These are phyloP conservation scores for Tanacetum coccineum DNA, from an alignment of 129 eudicot species.

Conservation along the genomic window DNA sequence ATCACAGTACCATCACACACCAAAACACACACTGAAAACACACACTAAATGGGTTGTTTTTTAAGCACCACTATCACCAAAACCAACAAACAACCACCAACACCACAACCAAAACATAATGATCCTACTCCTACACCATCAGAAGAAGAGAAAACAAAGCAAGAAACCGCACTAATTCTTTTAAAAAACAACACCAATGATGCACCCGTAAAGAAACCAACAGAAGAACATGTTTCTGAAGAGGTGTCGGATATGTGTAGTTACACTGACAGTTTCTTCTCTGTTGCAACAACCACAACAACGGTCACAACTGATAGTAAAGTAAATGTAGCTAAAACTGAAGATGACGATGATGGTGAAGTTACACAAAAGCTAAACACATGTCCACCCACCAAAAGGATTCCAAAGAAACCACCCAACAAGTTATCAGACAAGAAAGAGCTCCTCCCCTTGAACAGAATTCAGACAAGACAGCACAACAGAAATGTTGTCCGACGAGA, in stretches of 20 bases:
- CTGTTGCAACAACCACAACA: conserved; percentile 20
- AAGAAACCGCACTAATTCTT: neutral
- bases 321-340: conserved; percentile 14
- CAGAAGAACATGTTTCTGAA: conserved; percentile 20
- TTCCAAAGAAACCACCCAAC: conserved; percentile 1
- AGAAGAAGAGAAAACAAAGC: neutral
- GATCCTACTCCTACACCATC: conserved; percentile 6
- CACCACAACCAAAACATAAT: conserved; percentile 7
- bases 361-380: conserved; percentile 27
- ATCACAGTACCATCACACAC: neutral
- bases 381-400: conserved; percentile 8
- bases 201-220: neutral
- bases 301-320: conserved; percentile 10
- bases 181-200: neutral
- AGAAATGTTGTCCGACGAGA: conserved; percentile 23
- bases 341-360: conserved; percentile 31
- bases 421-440: conserved; percentile 21
- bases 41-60: conserved; percentile 54
- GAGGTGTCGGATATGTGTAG: conserved; percentile 42
- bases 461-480: conserved; percentile 17
- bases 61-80: conserved; percentile 28
- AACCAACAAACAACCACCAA: neutral
- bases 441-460: conserved; percentile 21
- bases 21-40: no score
- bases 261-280: conserved; percentile 45